These are phyloP conservation scores for Dichomitus squalens DNA, from an alignment of 1,284 basidiomycete genomes.

Conservation along the genomic window DNA sequence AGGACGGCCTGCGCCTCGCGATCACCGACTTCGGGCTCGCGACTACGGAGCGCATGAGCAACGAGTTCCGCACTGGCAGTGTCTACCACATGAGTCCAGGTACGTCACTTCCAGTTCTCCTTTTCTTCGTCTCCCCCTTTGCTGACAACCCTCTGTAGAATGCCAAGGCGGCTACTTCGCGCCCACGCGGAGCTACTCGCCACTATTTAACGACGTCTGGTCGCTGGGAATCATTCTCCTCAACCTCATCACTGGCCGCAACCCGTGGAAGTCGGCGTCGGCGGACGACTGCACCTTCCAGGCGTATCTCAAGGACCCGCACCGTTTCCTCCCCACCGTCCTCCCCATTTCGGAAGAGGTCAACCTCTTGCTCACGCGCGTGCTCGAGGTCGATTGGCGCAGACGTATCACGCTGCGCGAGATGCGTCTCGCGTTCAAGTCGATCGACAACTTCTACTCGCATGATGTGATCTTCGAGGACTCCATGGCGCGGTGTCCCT, in stretches of 20 bases:
- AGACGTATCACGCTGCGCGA: slow-evolving; percentile 71
- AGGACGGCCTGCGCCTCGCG: slow-evolving; percentile 79
- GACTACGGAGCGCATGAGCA: slow-evolving; percentile 85
- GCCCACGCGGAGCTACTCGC: slow-evolving; percentile 76
- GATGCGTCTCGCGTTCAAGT: slow-evolving; percentile 69
- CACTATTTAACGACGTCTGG: slow-evolving; percentile 95
- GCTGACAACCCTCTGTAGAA: slow-evolving; percentile 51
- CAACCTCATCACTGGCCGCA: slow-evolving; percentile 93
- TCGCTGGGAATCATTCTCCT: slow-evolving; percentile 95
- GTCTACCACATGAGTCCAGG: slow-evolving; percentile 97
- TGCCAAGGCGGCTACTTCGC: slow-evolving; percentile 88
- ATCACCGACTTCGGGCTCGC: slow-evolving; percentile 98
- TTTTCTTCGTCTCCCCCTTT: background rate
- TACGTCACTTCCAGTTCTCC: slow-evolving; percentile 38
- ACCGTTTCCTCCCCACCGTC: slow-evolving; percentile 68
- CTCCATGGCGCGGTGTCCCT: slow-evolving; percentile 80
- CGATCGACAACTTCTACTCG: slow-evolving; percentile 71
- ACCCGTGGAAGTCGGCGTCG: slow-evolving; percentile 98
- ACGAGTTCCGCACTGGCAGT: slow-evolving; percentile 95
- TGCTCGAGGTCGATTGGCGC: slow-evolving; percentile 76
- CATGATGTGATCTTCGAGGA: slow-evolving; percentile 77
- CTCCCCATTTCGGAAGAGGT: slow-evolving; percentile 75
- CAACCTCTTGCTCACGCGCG: slow-evolving; percentile 66
- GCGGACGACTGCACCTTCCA: slow-evolving; percentile 75
- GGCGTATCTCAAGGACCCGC: slow-evolving; percentile 68